phyloP scores from a whole-genome alignment of 768 basidiomycete species.

The Lactarius sp. region DNA sequence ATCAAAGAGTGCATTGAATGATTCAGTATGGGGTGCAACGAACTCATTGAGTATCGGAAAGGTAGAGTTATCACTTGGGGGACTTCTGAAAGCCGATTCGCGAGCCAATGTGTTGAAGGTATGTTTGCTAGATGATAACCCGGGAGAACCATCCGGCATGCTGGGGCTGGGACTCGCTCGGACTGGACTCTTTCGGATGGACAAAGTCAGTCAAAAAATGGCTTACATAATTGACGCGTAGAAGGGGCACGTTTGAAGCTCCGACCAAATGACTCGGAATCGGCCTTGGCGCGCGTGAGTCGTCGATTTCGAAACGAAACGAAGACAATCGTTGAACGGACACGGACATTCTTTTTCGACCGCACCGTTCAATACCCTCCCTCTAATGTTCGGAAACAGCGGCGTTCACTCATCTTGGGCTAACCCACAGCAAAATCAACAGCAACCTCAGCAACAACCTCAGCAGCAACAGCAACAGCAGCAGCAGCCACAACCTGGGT shows the following conservation, averaged over 20 bases:
- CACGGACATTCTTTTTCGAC: neutral
- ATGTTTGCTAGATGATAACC: constrained; percentile 29
- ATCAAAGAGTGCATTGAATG: constrained; percentile 95
- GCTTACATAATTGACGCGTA: constrained; percentile 17
- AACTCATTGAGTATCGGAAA: constrained; percentile 87
- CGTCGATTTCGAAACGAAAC: neutral
- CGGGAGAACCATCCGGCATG: constrained; percentile 49
- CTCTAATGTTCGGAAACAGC: constrained; percentile 56
- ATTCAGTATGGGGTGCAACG: constrained; percentile 89
- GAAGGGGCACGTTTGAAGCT: constrained; percentile 18
- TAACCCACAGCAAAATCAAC: constrained; percentile 60
- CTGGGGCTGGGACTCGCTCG: neutral
- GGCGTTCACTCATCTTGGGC: constrained; percentile 60
- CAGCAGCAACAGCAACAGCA: constrained; percentile 36
- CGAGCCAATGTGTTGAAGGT: constrained; percentile 81
- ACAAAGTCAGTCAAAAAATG: neutral
- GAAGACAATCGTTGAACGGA: neutral
- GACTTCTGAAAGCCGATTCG: constrained; percentile 73
- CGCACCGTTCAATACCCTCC: neutral
- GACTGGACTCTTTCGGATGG: no score
- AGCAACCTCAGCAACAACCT: constrained; percentile 47
- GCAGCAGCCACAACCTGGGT: constrained; percentile 34
- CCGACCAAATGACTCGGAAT: constrained; percentile 16
- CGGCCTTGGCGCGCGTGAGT: neutral
- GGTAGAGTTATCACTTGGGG: constrained; percentile 60